Evolutionary conservation across 169 alveolate species (phyloP).

Genomic region (Pseudocohnilembus persalinus): DNA sequence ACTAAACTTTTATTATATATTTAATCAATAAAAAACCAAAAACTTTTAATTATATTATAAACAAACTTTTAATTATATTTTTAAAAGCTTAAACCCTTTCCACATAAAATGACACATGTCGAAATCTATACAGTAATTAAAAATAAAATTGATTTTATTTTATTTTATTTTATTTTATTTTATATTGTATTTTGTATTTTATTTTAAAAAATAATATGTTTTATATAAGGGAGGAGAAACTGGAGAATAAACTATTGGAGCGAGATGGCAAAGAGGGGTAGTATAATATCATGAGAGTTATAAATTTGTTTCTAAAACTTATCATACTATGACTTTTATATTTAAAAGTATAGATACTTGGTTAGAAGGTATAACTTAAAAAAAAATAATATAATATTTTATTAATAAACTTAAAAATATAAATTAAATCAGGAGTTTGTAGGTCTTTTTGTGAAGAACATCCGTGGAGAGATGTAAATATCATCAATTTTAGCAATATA

Average conservation of each 20-base stretch:
- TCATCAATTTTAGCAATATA: background rate
- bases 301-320: slow-evolving; percentile 69
- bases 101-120: slow-evolving; percentile 79
- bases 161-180: no score
- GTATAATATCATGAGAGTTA: slow-evolving; percentile 67
- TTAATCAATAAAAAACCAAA: no score
- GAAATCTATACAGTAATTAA: slow-evolving; percentile 54
- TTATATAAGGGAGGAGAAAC: slow-evolving; percentile 55
- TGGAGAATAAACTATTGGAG: slow-evolving; percentile 72
- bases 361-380: slow-evolving; percentile 59
- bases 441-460: slow-evolving; percentile 70
- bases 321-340: slow-evolving; percentile 49
- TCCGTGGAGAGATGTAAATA: slow-evolving; percentile 60
- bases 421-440: slow-evolving; percentile 46
- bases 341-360: slow-evolving; percentile 69
- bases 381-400: background rate
- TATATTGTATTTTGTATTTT: background rate
- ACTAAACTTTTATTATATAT: no score
- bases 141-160: no score
- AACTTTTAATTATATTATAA: no score
- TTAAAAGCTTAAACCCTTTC: slow-evolving; percentile 31
- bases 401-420: background rate
- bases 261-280: slow-evolving; percentile 64
- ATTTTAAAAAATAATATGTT: no score
- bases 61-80: no score